Evolutionary conservation across 75 land plant genomes (phyloP).

Genomic region (Ceratopteris richardii): DNA sequence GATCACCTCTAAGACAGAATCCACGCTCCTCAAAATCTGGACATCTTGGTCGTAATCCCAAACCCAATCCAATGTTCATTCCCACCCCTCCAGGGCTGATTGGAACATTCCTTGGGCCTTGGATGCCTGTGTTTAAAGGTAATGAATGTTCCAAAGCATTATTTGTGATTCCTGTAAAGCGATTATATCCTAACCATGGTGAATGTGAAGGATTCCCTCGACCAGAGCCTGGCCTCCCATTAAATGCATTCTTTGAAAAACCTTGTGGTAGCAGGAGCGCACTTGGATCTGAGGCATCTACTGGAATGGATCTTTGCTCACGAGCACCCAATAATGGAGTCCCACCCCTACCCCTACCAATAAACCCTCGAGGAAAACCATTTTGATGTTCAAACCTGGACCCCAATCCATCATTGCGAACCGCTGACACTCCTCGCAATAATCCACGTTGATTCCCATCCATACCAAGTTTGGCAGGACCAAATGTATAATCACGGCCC

Average conservation of each 20-base stretch:
- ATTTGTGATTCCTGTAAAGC: constrained; percentile 45
- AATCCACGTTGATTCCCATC: constrained; percentile 36
- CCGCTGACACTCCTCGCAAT: constrained; percentile 27
- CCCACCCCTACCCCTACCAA: constrained; percentile 63
- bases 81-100: constrained; percentile 30
- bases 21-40: constrained; percentile 98
- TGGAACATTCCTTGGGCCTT: constrained; percentile 37
- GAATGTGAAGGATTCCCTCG: constrained; percentile 35
- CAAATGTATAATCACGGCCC: constrained; percentile 20
- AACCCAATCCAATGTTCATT: constrained; percentile 27
- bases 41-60: constrained; percentile 67
- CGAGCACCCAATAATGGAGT: constrained; percentile 31
- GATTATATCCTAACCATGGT: constrained; percentile 53
- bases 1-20: constrained; percentile 90
- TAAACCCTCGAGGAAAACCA: constrained; percentile 13
- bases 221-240: constrained; percentile 45
- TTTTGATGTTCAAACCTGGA: constrained; percentile 26
- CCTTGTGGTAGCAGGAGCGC: constrained; percentile 51
- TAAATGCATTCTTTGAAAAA: constrained; percentile 31
- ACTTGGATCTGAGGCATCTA: constrained; percentile 43
- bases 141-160: constrained; percentile 58
- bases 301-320: constrained; percentile 43
- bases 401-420: constrained; percentile 31
- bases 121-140: constrained; percentile 46
- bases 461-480: constrained; percentile 11